Base-by-base conservation (phyloP, 352 stramenopile genomes). In the Phytophthora cactorum region DNA sequence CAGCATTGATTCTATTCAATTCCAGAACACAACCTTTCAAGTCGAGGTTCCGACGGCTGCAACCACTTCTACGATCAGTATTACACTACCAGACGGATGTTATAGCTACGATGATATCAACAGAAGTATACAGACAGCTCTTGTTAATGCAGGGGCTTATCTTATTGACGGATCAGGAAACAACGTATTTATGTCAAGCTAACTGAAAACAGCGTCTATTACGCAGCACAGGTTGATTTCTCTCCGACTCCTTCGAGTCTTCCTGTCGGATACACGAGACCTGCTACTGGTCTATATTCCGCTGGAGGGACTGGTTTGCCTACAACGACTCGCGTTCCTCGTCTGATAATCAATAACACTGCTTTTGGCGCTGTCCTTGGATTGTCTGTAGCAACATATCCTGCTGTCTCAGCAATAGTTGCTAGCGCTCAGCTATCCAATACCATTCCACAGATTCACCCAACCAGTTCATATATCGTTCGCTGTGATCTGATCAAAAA, bases 401-500 rank as follows among this genome's bases (percentile, higher is more conserved):
- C 34, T 39, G 4, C 34, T 39, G 34, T 4, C 9, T 12, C 34
- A 2, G 34, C 34, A 14, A 39, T 9, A 12, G 34, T 39, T 14
- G 2, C 34, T 0, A 39, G 34, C 9, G 34, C 34, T 39, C 34
- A 39, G 34, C 34, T 39, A 39, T 39, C 34, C 1, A 68, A 73
- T 28, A 63, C 17, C 7, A 73, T 63, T 11, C 66, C 66, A 12
- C 39, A 65, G 11, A 47, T 53, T 41, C 59, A 69, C 1, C 59
- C 34, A 39, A 39, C 66, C 0, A 61, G 11, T 0, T 45, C 14
- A 4, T 73, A 73, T 27, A 52, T 73, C 2, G 52, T 73, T 25
- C 44, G 66, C 3, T 73, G 66, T 29, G 59, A 63, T 52, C 1
- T 69, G 17, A 57, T 73, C 4, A 73, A 73, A 22, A 73, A 73